Base-by-base conservation (phyloP, 257 asterid genomes). In the Gentiana straminea region DNA sequence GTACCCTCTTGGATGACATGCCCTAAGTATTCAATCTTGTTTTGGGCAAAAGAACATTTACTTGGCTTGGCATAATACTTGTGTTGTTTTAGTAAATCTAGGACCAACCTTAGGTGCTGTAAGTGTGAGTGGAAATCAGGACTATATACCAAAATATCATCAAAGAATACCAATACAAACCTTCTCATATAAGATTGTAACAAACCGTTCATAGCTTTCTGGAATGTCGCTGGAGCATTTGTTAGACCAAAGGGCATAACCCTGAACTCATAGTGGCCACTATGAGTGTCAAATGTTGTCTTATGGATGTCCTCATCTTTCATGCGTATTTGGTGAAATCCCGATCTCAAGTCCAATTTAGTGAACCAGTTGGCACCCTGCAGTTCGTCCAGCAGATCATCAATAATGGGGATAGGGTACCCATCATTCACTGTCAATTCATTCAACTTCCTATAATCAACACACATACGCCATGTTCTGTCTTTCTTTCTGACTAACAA, bases 51-150 rank as follows among this genome's bases (percentile, higher is more conserved):
- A 3, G 49, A 2, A 2, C 36, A 38, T 15, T 55, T 38, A 3
- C 34, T 35, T 12, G 13, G 3, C 3, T 55, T 39, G 0, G 59
- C 59, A 35, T 36, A 37, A 0, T 35, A 8, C 2, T 1, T 2
- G 0, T n/a, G 35, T 3, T 0, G 2, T 8, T 7, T 35, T 1
- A 54, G 2, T 5, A 4, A 5, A 0, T 13, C 1, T 8, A 54
- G 7, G 0, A 13, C 3, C 1, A 1, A 2, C 13, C 1, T 2
- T 0, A 54, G 34, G 7, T 54, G 34, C 0, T n/a, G 1, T 0
- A 4, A 0, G 24, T 54, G 45, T 1, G 1, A 1, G 0, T 54
- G 3, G 0, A 54, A 0, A 3, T 13, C 4, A 0, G 1, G 11
- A 2, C 46, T 36, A 8, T 53, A 53, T 0, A 53, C 8, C 4